Conservation (phyloP, 345 rosid genomes). For the Arabis hirsuta region DNA sequence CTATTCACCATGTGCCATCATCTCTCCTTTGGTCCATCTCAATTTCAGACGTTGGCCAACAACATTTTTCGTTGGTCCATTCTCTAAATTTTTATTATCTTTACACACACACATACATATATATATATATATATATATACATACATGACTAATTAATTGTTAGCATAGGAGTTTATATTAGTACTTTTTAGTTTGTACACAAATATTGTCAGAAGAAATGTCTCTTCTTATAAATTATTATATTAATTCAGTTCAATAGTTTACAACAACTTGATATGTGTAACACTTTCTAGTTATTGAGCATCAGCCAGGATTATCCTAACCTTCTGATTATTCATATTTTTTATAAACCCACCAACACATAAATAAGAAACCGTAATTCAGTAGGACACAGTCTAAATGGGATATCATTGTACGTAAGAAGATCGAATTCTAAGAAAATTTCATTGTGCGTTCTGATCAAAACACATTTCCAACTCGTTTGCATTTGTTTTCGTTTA, state of each 20-base stretch:
- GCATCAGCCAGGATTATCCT: too few species aligned
- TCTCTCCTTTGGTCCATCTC: conserved; percentile 39
- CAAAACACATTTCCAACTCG: background rate
- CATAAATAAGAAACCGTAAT: background rate
- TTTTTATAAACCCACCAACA: too few species aligned
- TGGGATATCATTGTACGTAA: background rate
- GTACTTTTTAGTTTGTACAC: background rate
- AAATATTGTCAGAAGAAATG: background rate
- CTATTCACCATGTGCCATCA: conserved; percentile 38
- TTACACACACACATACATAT: background rate
- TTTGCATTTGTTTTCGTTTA: conserved; percentile 8
- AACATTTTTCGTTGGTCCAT: conserved; percentile 38
- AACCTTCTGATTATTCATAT: too few species aligned
- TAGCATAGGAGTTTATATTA: background rate
- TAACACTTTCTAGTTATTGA: background rate
- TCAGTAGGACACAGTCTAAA: background rate
- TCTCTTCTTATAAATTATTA: background rate
- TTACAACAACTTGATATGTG: background rate
- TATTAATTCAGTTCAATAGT: background rate
- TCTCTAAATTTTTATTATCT: background rate
- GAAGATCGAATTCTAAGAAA: background rate
- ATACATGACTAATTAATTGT: background rate
- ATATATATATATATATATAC: too few species aligned
- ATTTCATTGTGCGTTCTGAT: background rate
- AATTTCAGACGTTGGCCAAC: conserved; percentile 39